Evolutionary conservation across 1,139 yeast species (phyloP).

Genomic region (Yamadazyma diddensiae): DNA sequence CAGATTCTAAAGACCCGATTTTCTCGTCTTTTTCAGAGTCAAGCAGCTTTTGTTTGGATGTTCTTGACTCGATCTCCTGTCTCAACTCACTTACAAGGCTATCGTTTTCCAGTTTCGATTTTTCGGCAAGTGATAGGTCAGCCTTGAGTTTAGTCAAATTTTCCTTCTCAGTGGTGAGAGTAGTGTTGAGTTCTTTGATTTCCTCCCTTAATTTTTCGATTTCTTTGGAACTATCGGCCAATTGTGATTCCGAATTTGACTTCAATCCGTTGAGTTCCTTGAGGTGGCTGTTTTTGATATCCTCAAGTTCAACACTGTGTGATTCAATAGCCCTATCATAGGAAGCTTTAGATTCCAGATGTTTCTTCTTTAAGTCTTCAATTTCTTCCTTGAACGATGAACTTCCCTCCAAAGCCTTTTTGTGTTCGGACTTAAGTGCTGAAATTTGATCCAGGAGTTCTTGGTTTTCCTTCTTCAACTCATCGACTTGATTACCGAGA

Average conservation of each 20-base stretch:
- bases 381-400: not conserved
- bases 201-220: not conserved
- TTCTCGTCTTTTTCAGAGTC: not conserved
- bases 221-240: not conserved
- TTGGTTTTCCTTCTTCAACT: not conserved
- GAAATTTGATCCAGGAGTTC: not conserved
- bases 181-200: not conserved
- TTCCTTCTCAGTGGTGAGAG: not conserved
- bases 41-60: too few relatives aligned
- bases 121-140: too few relatives aligned
- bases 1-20: not conserved
- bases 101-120: constrained; percentile 1
- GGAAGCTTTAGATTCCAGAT: not conserved
- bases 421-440: not conserved
- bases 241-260: not conserved
- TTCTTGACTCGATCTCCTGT: not conserved
- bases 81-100: too few relatives aligned
- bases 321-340: not conserved
- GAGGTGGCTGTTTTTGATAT: not conserved
- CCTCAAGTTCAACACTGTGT: not conserved
- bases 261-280: not conserved
- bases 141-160: too few relatives aligned
- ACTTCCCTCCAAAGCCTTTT: not conserved
- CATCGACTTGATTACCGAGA: constrained; percentile 1
- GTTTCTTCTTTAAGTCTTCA: not conserved